Evolutionary conservation across 345 rosid genomes (phyloP).

Genomic region (Arabis alpina): DNA sequence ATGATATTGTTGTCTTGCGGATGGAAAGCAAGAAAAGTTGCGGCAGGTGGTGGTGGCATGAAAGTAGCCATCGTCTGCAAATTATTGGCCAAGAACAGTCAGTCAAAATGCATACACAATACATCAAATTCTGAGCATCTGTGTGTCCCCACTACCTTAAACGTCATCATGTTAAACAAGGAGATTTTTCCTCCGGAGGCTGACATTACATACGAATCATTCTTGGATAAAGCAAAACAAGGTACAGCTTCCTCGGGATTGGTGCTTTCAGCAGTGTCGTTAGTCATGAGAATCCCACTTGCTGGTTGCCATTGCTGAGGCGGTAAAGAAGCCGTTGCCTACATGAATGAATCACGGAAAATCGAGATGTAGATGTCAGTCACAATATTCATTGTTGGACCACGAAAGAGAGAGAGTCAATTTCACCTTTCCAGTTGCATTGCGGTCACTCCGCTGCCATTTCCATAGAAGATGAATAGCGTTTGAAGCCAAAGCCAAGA

Average conservation of each 20-base stretch:
- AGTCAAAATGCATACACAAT: conserved; percentile 3
- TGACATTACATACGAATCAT: conserved; percentile 93
- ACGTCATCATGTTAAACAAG: conserved; percentile 91
- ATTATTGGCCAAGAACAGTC: conserved; percentile 30
- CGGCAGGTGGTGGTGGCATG: conserved; percentile 96
- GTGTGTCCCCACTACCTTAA: conserved; percentile 59
- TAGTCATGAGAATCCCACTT: conserved; percentile 86
- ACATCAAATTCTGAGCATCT: conserved; percentile 17
- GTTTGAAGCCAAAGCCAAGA: conserved; percentile 93
- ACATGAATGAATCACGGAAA: conserved; percentile 31
- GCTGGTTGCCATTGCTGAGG: conserved; percentile 93
- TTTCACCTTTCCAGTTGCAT: conserved; percentile 77
- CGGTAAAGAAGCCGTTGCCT: conserved; percentile 77
- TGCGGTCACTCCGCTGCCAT: conserved; percentile 93
- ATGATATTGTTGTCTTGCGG: conserved; percentile 93
- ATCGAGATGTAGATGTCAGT: not conserved
- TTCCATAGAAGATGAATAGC: conserved; percentile 94
- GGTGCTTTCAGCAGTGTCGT: conserved; percentile 65
- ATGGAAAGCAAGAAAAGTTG: conserved; percentile 92
- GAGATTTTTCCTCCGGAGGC: conserved; percentile 95
- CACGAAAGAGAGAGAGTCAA: conserved; percentile 19
- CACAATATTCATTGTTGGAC: conserved; percentile 7
- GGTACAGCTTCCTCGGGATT: conserved; percentile 85
- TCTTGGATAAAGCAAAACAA: conserved; percentile 93
- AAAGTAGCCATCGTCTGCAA: conserved; percentile 91